Evolutionary conservation across 2,329 filamentous ascomycete species (phyloP), one percentile per base, ranked within the genome.

Genomic region (Blastomyces parvus): DNA sequence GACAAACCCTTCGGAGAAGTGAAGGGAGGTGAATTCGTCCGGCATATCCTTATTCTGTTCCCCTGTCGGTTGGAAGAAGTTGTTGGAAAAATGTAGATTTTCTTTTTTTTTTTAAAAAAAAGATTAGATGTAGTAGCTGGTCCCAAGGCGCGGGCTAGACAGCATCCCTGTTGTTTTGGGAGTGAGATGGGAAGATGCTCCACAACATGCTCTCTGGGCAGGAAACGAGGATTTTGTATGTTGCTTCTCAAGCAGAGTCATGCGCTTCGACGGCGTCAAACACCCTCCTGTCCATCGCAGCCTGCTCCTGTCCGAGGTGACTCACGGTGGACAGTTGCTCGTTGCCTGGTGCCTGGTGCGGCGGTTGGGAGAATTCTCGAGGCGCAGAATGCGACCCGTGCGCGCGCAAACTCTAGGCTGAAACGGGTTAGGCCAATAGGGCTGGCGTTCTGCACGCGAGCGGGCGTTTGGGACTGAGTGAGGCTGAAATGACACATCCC

Each of bases 1-100:
- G 22, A 62, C 64, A 55, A 69, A 69, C n/a, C 46, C 36, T n/a
- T 67, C 64, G 27, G 59, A 63, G 44, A 65, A 62, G 48, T 65
- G 62, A 3, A 63, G 59, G 30, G 55, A 52, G 33, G 38, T 46
- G 27, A 38, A 40, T n/a, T 38, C 48, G 17, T 40, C 40, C 19
- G 59, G 19, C 48, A 52, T 53, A 30, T 33, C 33, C 30, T 42
- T 53, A 19, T 52, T 38, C n/a, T 33, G 46, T n/a, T 40, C 17
- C 22, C 36, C 55, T 11, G 25, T 27, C 27, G 19, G 33, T 2
- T 4, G 36, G 55, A 57, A 9, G 4, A 19, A 33, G 55, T 11
- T 40, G 13, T 7, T 22, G 19, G 8, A 17, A 36, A 9, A 17
- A 42, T 19, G 40, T 17, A n/a, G n/a, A 42, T 46, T 40, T 5